Evolutionary conservation across 441 rosid species (phyloP), one percentile per base, ranked within the genome.

Genomic region (Aquilaria agallochum): DNA sequence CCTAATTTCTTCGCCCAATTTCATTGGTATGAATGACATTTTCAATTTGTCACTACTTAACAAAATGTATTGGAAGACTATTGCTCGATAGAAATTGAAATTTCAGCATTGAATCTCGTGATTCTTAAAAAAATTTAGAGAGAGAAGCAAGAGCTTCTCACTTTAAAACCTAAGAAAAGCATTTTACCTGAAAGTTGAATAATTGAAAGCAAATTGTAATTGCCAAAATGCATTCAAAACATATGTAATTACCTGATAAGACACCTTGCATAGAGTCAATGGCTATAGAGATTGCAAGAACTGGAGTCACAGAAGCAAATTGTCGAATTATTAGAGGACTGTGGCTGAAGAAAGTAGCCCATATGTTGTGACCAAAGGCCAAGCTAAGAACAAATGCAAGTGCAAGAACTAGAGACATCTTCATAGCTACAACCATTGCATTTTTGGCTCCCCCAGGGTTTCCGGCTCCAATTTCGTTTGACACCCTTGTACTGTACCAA

Each of bases 391-490:
- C 83, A 63, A 73, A 5, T 2, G 49, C n/a, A 1, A 86, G 53
- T 11, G 81, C 85, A 58, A 93, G 82, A 10, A 77, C 50, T 34
- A 80, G 33, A 34, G 88, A 78, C 59, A 90, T 70, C 72, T 82
- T 74, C 14, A 90, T 53, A 13, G 86, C 67, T 56, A 82, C 79
- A 0, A 9, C 50, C 82, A 81, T 76, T 12, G 88, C 96, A 11
- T 66, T 74, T 71, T 82, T 93, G 14, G 95, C 98, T 42, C 66
- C 56, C n/a, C 59, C 53, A 5, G 80, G 58, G 30, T 80, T 82
- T 67, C 79, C 79, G 3, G 88, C 89, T 70, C 98, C 95, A 66
- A 90, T 64, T 63, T 90, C 94, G 55, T 88, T 93, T 0, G 95
- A 85, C 57, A 90, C 89, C 67, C 93, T 79, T 5, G 93, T 87